Evolutionary conservation across 2,329 filamentous ascomycete genomes (phyloP).

Genomic region (Xylaria sp.): DNA sequence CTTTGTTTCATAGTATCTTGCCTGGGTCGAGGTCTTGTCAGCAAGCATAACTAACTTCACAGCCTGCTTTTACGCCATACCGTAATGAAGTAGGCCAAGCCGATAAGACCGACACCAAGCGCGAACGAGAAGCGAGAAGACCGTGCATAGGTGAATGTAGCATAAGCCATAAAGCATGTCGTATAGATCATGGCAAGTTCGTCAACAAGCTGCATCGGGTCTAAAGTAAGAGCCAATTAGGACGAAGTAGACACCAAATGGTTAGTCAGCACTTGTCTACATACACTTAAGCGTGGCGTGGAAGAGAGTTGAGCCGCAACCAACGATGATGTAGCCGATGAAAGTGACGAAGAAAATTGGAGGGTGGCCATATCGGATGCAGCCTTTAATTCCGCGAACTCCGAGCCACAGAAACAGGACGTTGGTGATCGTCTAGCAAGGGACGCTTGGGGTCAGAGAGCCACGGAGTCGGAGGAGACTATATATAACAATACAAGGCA

Average conservation of each 20-base stretch:
- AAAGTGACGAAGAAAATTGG: slow-evolving; percentile 76
- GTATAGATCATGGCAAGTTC: slow-evolving; percentile 71
- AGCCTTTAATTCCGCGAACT: slow-evolving; percentile 77
- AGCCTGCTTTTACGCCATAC: slow-evolving; percentile 56
- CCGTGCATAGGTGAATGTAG: slow-evolving; percentile 77
- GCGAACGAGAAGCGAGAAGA: slow-evolving; percentile 60
- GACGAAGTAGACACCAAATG: not conserved
- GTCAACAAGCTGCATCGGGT: slow-evolving; percentile 69
- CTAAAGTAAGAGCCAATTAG: slow-evolving; percentile 47
- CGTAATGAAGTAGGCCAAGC: slow-evolving; percentile 75
- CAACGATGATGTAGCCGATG: slow-evolving; percentile 64
- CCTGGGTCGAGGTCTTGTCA: slow-evolving; percentile 45
- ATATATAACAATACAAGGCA: not conserved
- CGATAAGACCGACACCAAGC: slow-evolving; percentile 67
- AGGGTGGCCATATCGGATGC: slow-evolving; percentile 77
- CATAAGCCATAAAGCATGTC: slow-evolving; percentile 66
- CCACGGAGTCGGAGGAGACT: not conserved
- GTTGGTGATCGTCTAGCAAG: slow-evolving; percentile 76
- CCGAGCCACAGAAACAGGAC: slow-evolving; percentile 83
- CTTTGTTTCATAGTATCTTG: slow-evolving; percentile 79
- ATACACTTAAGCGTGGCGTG: slow-evolving; percentile 66
- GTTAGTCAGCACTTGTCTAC: slow-evolving; percentile 36
- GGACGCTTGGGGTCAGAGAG: slow-evolving; percentile 7
- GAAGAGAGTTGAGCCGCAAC: slow-evolving; percentile 66
- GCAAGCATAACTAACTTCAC: slow-evolving; percentile 5